A percentile compares a stretch with the other conserved stretches of the same genome.
Evolutionary conservation across 2,329 filamentous ascomycete species (phyloP).

Genomic region (Penicillium sp.): DNA sequence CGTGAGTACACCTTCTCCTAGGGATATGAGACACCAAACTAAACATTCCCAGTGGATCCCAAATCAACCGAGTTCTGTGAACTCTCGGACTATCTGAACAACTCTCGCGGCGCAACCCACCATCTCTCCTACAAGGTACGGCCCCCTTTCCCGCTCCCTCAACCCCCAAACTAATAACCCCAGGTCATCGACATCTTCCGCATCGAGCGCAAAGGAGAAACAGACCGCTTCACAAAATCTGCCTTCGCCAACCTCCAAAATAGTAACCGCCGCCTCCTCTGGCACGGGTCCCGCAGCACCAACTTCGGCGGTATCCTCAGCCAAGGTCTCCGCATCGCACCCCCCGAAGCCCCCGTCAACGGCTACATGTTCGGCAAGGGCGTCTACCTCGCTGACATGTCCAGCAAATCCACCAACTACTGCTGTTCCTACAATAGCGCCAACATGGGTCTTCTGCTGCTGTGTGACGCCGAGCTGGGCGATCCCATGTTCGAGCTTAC

Average conservation of each 20-base stretch:
- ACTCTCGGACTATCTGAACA: constrained; percentile 66
- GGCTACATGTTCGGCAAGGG: constrained; percentile 93
- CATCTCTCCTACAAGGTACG: constrained; percentile 39
- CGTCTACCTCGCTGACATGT: constrained; percentile 85
- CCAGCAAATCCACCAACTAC: constrained; percentile 79
- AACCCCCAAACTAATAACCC: not conserved
- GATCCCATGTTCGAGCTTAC: constrained; percentile 69
- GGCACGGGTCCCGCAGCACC: constrained; percentile 82
- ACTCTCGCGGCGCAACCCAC: constrained; percentile 70
- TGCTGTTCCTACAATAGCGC: constrained; percentile 64
- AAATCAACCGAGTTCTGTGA: constrained; percentile 64
- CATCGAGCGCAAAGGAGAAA: constrained; percentile 73
- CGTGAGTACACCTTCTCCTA: constrained; percentile 30
- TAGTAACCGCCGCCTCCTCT: constrained; percentile 74
- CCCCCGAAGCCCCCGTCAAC: constrained; percentile 70
- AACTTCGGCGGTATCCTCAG: constrained; percentile 87
- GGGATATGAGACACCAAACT: constrained; percentile 4
- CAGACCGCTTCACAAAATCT: constrained; percentile 65
- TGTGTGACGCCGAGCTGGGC: constrained; percentile 84
- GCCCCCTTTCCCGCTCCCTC: too few relatives aligned
- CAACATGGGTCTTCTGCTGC: constrained; percentile 71
- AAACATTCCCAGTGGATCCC: constrained; percentile 50
- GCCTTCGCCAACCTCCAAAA: constrained; percentile 53
- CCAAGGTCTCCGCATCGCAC: constrained; percentile 87
- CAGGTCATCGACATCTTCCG: constrained; percentile 75